Conservation (phyloP, 768 basidiomycete genomes). For the Lepiota brunneoincarnata region DNA sequence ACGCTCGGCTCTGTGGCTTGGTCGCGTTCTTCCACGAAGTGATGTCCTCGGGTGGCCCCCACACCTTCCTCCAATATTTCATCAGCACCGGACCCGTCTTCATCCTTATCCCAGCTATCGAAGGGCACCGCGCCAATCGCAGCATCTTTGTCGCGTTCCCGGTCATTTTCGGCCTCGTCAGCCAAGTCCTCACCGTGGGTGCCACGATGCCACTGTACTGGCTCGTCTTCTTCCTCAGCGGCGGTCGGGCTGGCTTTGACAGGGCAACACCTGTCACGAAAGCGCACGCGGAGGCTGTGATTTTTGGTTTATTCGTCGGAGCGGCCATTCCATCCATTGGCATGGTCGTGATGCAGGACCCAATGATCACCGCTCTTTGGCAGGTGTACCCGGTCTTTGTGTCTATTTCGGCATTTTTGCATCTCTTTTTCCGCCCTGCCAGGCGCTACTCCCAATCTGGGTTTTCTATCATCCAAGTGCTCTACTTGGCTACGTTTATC, state of each 20-base stretch:
- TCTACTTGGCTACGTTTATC: conserved; percentile 40
- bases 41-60: conserved; percentile 26
- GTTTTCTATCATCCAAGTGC: conserved; percentile 29
- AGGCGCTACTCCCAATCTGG: conserved; percentile 32
- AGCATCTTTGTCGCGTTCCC: conserved; percentile 38
- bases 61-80: conserved; percentile 35
- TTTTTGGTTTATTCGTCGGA: conserved; percentile 47
- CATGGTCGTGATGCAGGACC: conserved; percentile 40
- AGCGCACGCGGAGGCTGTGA: conserved; percentile 47
- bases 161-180: conserved; percentile 35
- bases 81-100: conserved; percentile 31
- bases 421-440: conserved; percentile 39
- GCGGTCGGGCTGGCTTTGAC: conserved; percentile 22
- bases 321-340: conserved; percentile 43
- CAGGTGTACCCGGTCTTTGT: conserved; percentile 49
- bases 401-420: conserved; percentile 33
- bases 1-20: conserved; percentile 39
- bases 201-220: conserved; percentile 46
- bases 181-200: conserved; percentile 41
- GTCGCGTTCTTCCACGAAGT: conserved; percentile 47
- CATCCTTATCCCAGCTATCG: conserved; percentile 41
- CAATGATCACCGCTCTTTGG: conserved; percentile 49
- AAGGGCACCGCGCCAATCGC: conserved; percentile 38
- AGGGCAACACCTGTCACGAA: conserved; percentile 26
- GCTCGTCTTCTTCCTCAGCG: conserved; percentile 41